Conservation (phyloP, 2,329 filamentous ascomycete genomes). For the Elsinoe fawcettii region DNA sequence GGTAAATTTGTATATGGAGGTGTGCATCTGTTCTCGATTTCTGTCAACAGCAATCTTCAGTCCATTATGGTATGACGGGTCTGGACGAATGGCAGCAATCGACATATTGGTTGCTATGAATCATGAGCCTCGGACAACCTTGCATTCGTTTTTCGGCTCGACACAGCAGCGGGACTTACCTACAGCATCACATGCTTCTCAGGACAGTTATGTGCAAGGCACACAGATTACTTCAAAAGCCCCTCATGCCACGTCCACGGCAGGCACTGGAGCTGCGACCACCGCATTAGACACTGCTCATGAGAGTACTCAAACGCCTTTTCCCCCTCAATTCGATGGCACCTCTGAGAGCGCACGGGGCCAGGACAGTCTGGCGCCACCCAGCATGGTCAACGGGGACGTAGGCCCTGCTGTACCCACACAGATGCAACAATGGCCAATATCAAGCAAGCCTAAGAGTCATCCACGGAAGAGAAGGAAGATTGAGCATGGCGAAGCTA, state of each 20-base stretch:
- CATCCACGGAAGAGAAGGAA: constrained; percentile 9
- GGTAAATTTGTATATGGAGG: background rate
- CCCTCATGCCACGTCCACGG: background rate
- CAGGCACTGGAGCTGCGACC: background rate
- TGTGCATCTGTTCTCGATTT: background rate
- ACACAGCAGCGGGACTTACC: background rate
- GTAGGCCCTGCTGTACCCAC: background rate
- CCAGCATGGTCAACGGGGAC: background rate
- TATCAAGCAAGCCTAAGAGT: background rate
- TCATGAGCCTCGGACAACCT: constrained; percentile 11
- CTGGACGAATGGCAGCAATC: background rate
- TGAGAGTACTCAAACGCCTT: background rate
- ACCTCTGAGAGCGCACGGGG: background rate
- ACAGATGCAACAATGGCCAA: background rate
- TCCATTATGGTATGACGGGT: background rate
- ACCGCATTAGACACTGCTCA: background rate
- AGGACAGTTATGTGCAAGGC: background rate
- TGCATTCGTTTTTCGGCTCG: constrained; percentile 18
- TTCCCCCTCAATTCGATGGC: background rate
- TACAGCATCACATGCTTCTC: background rate
- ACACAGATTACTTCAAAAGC: background rate
- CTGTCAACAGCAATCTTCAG: background rate
- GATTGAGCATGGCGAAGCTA: background rate
- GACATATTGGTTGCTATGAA: constrained; percentile 15
- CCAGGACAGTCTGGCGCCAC: background rate